Evolutionary conservation across 768 basidiomycete species (phyloP).

Genomic region (Russula earlei): DNA sequence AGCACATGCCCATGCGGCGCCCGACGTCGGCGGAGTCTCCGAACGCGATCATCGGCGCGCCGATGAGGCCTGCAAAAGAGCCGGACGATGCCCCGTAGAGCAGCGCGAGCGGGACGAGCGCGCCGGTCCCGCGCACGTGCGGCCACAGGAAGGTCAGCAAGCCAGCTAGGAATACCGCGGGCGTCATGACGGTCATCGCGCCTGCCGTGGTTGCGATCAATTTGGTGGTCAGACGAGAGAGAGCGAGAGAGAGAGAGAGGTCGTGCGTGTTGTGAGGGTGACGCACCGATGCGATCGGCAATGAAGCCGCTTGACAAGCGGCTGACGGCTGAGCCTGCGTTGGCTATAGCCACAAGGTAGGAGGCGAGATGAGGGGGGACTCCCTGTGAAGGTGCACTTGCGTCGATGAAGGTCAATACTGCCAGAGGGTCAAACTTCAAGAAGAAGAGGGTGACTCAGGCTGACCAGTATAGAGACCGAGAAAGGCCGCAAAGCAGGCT

Average conservation of each 20-base stretch:
- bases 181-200: slow-evolving; percentile 57
- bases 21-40: slow-evolving; percentile 55
- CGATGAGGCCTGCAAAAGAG: slow-evolving; percentile 46
- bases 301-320: slow-evolving; percentile 45
- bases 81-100: slow-evolving; percentile 62
- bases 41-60: slow-evolving; percentile 50
- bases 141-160: slow-evolving; percentile 66
- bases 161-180: slow-evolving; percentile 47
- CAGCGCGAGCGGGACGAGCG: slow-evolving; percentile 44
- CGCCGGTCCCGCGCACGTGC: slow-evolving; percentile 36
- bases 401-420: slow-evolving; percentile 63
- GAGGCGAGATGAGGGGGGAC: slow-evolving; percentile 43
- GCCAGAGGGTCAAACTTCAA: neutral
- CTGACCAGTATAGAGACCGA: slow-evolving; percentile 52
- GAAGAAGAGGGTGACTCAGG: neutral
- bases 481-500: slow-evolving; percentile 46
- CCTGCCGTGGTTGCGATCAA: slow-evolving; percentile 30
- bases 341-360: slow-evolving; percentile 61
- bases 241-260: too few relatives aligned
- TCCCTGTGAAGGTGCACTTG: slow-evolving; percentile 44
- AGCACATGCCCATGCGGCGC: slow-evolving; percentile 52
- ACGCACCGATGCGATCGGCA: slow-evolving; percentile 45
- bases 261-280: neutral
- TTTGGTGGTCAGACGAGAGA: too few relatives aligned
- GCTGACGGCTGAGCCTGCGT: slow-evolving; percentile 55